Conservation (phyloP, 1,284 basidiomycete genomes). For the Naganishia albida region DNA sequence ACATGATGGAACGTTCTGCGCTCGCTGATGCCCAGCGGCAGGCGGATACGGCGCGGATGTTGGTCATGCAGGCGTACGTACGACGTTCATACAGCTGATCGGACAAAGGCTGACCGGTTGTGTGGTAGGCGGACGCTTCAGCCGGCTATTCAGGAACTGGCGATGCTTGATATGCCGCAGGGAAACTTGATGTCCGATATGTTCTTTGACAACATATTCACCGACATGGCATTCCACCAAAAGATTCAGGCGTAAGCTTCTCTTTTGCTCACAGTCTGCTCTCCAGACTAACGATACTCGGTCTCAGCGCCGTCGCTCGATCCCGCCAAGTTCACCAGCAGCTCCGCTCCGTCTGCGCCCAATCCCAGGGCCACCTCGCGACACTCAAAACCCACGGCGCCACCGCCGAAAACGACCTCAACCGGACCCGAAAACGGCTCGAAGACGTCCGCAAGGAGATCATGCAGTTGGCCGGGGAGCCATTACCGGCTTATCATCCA, state of each 20-base stretch:
- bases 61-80: slow-evolving; percentile 35
- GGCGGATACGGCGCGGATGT: slow-evolving; percentile 36
- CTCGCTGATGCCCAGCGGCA: slow-evolving; percentile 37
- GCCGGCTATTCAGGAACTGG: slow-evolving; percentile 33
- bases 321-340: slow-evolving; percentile 13
- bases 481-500: slow-evolving; percentile 23
- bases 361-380: slow-evolving; percentile 25
- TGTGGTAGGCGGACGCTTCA: slow-evolving; percentile 29
- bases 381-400: slow-evolving; percentile 17
- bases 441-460: slow-evolving; percentile 26
- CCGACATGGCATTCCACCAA: slow-evolving; percentile 37
- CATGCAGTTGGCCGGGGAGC: slow-evolving; percentile 29
- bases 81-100: too few species aligned
- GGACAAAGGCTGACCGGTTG: too few species aligned
- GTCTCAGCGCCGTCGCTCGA: slow-evolving; percentile 11
- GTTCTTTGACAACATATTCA: slow-evolving; percentile 40
- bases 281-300: too few species aligned
- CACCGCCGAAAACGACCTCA: slow-evolving; percentile 13
- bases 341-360: slow-evolving; percentile 19
- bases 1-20: slow-evolving; percentile 35
- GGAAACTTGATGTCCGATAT: slow-evolving; percentile 38
- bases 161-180: slow-evolving; percentile 32
- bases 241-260: slow-evolving; percentile 30
- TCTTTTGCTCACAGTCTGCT: too few species aligned
- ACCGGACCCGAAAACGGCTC: slow-evolving; percentile 18